phyloP scores from a whole-genome alignment of 345 rosid genomes.

The Boechera stricta region DNA sequence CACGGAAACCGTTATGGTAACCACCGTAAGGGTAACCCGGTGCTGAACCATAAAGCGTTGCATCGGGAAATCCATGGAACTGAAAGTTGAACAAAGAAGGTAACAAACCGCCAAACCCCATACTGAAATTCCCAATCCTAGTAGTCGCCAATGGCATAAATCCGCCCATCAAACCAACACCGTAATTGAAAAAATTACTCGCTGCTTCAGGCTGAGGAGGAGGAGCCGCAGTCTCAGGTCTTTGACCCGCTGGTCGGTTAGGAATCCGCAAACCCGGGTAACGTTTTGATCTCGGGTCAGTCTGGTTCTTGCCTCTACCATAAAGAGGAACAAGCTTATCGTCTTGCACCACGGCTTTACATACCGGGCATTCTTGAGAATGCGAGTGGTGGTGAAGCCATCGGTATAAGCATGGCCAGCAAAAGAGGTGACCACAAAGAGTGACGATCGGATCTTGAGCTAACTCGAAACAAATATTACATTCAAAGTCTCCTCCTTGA shows the following conservation, averaged over 20 bases:
- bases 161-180: constrained; percentile 77
- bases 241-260: constrained; percentile 69
- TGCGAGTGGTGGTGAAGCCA: constrained; percentile 89
- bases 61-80: constrained; percentile 74
- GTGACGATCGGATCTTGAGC: constrained; percentile 92
- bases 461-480: constrained; percentile 93
- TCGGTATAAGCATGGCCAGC: constrained; percentile 91
- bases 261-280: constrained; percentile 78
- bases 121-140: constrained; percentile 69
- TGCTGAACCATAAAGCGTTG: constrained; percentile 66
- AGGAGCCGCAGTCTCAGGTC: constrained; percentile 76
- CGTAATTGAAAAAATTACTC: constrained; percentile 56
- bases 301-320: constrained; percentile 80
- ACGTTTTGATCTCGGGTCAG: constrained; percentile 75
- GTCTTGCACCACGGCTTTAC: constrained; percentile 90
- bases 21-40: constrained; percentile 72
- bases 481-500: constrained; percentile 80
- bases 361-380: constrained; percentile 90
- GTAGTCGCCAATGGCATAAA: constrained; percentile 71
- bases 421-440: constrained; percentile 88
- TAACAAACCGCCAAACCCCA: constrained; percentile 77
- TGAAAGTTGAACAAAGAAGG: constrained; percentile 82
- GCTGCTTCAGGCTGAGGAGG: constrained; percentile 46
- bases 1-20: constrained; percentile 55
- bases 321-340: constrained; percentile 95